These are phyloP conservation scores for Alternaria alternata DNA, from an alignment of 2,329 filamentous ascomycete species.

Conservation along the genomic window DNA sequence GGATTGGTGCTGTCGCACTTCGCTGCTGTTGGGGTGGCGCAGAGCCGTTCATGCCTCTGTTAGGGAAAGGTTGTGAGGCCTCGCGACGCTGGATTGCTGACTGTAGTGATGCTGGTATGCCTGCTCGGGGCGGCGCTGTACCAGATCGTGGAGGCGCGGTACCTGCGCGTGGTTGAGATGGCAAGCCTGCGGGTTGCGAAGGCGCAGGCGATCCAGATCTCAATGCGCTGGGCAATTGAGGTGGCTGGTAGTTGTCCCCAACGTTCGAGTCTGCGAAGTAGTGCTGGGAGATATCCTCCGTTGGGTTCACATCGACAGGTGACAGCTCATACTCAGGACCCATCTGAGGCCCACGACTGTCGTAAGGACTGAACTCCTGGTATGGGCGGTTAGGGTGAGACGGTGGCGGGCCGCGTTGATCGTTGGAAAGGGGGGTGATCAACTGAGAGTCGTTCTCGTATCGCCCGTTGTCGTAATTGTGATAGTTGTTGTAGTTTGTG, in stretches of 20 bases:
- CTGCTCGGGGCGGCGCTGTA: conserved; percentile 42
- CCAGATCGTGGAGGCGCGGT: conserved; percentile 36
- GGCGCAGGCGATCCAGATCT: conserved; percentile 42
- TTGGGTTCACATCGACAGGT: conserved; percentile 41
- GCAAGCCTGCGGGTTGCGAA: conserved; percentile 29
- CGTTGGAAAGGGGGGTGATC: conserved; percentile 31
- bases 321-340: conserved; percentile 47
- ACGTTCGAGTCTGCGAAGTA: conserved; percentile 32
- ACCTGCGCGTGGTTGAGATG: conserved; percentile 25
- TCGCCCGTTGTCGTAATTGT: conserved; percentile 31
- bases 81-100: conserved; percentile 50
- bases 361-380: conserved; percentile 44
- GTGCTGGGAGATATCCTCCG: conserved; percentile 24
- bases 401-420: conserved; percentile 23
- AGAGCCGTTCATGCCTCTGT: conserved; percentile 35
- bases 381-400: conserved; percentile 28
- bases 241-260: conserved; percentile 33
- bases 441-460: conserved; percentile 34
- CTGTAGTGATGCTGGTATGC: conserved; percentile 44
- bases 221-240: conserved; percentile 36
- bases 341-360: conserved; percentile 34
- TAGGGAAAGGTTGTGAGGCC: conserved; percentile 43
- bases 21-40: conserved; percentile 37
- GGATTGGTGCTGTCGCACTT: conserved; percentile 47
- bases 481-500: conserved; percentile 36